phyloP scores from a whole-genome alignment of 768 basidiomycete species.

The Crassisporium funariophilum region DNA sequence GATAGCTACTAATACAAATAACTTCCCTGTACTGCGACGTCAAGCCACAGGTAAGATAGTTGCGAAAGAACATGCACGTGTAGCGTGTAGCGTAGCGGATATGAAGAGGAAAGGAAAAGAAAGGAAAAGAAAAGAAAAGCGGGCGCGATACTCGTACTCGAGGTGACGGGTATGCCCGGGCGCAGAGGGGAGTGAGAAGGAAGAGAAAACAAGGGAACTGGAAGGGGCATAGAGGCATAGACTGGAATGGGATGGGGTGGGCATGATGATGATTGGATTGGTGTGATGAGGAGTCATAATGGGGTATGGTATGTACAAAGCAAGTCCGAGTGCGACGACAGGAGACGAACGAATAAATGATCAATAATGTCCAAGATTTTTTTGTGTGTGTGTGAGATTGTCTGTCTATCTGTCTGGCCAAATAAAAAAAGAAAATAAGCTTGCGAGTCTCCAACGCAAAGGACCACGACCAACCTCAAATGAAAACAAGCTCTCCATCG shows the following conservation, averaged over 20 bases:
- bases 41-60: slow-evolving; percentile 16
- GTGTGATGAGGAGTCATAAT: slow-evolving; percentile 13
- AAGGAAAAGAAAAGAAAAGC: slow-evolving; percentile 6
- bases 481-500: slow-evolving; percentile 36
- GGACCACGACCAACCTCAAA: slow-evolving; percentile 38
- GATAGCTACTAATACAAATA: slow-evolving; percentile 16
- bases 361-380: slow-evolving; percentile 23
- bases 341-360: slow-evolving; percentile 24
- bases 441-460: neutral
- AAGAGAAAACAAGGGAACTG: slow-evolving; percentile 10
- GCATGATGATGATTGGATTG: no score
- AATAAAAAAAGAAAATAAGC: slow-evolving; percentile 6
- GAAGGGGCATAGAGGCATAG: slow-evolving; percentile 26
- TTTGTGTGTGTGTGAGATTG: slow-evolving; percentile 7
- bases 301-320: slow-evolving; percentile 20
- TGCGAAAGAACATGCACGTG: slow-evolving; percentile 3
- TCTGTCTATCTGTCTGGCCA: slow-evolving; percentile 1
- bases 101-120: slow-evolving; percentile 12
- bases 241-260: slow-evolving; percentile 24
- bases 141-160: neutral
- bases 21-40: slow-evolving; percentile 20
- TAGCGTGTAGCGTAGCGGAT: neutral
- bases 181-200: slow-evolving; percentile 16
- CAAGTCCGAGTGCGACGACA: slow-evolving; percentile 20
- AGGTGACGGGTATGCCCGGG: slow-evolving; percentile 9